A percentile compares a stretch with the other conserved stretches of the same genome.
phyloP scores from a whole-genome alignment of 805 yeast genomes.

The Candida schatavii region DNA sequence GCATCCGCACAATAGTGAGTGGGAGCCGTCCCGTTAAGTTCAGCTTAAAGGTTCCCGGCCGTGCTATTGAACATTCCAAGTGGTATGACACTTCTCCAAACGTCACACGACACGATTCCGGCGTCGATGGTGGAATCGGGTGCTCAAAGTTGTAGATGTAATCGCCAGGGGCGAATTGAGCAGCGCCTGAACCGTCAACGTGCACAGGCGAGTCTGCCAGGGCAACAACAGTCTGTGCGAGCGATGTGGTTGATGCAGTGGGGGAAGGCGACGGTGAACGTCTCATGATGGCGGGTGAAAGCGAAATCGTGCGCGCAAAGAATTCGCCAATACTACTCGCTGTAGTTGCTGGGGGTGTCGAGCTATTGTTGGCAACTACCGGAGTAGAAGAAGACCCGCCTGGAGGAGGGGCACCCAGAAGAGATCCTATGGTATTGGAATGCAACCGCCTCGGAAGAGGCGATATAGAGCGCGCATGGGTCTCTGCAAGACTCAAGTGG shows the following conservation, averaged over 20 bases:
- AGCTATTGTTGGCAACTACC: constrained; percentile 3
- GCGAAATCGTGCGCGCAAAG: not conserved
- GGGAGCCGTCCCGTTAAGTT: constrained; percentile 64
- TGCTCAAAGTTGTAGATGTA: constrained; percentile 91
- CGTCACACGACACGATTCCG: constrained; percentile 74
- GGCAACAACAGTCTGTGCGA: constrained; percentile 1
- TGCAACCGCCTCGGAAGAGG: not conserved
- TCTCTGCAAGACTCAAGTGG: constrained; percentile 13
- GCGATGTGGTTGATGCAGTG: not conserved
- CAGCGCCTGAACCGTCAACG: constrained; percentile 11
- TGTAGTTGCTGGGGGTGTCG: too few relatives aligned
- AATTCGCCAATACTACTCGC: too few relatives aligned
- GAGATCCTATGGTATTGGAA: not conserved
- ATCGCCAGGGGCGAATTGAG: constrained; percentile 75
- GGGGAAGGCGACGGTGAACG: constrained; percentile 1
- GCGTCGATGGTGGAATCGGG: constrained; percentile 74
- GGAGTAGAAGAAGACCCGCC: constrained; percentile 1
- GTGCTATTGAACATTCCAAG: constrained; percentile 65
- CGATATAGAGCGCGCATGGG: constrained; percentile 14
- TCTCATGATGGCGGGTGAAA: not conserved
- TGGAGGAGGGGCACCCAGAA: not conserved
- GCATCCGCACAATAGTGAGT: constrained; percentile 68
- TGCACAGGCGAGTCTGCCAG: constrained; percentile 1
- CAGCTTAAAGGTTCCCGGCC: constrained; percentile 84
- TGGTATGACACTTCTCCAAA: constrained; percentile 77